phyloP scores from a whole-genome alignment of 2,329 filamentous ascomycete genomes.

The Dothiorella sarmentorum region DNA sequence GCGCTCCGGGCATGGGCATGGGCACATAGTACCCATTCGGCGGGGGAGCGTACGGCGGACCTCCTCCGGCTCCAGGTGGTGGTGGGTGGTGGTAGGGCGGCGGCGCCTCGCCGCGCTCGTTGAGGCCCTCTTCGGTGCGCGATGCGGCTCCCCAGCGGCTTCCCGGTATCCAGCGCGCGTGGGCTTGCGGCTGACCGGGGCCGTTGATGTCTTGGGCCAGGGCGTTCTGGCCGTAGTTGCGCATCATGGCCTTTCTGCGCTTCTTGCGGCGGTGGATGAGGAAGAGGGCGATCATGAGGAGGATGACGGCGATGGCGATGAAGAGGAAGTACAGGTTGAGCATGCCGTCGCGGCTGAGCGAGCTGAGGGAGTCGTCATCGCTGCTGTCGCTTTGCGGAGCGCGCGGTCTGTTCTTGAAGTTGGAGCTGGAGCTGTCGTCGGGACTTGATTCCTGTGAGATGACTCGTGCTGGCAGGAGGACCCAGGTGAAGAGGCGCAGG shows the following conservation, averaged over 20 bases:
- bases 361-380: background rate
- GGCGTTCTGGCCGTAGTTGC: constrained; percentile 31
- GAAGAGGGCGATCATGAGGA: constrained; percentile 42
- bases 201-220: constrained; percentile 37
- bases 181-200: constrained; percentile 22
- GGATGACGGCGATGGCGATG: constrained; percentile 50
- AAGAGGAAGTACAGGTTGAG: constrained; percentile 56
- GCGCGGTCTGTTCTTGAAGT: background rate
- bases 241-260: constrained; percentile 28
- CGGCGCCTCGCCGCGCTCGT: constrained; percentile 63
- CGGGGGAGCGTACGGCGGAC: background rate
- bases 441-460: constrained; percentile 20
- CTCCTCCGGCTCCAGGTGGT: no score
- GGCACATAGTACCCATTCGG: background rate
- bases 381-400: background rate
- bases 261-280: constrained; percentile 45
- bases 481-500: constrained; percentile 19
- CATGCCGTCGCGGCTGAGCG: constrained; percentile 25
- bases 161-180: constrained; percentile 28
- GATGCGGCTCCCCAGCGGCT: constrained; percentile 21
- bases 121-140: constrained; percentile 53
- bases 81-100: constrained; percentile 54
- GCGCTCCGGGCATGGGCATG: background rate
- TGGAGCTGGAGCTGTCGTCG: background rate
- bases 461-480: constrained; percentile 36